Conservation (phyloP, 768 basidiomycete species). For the Xanthoconium stramineum region DNA sequence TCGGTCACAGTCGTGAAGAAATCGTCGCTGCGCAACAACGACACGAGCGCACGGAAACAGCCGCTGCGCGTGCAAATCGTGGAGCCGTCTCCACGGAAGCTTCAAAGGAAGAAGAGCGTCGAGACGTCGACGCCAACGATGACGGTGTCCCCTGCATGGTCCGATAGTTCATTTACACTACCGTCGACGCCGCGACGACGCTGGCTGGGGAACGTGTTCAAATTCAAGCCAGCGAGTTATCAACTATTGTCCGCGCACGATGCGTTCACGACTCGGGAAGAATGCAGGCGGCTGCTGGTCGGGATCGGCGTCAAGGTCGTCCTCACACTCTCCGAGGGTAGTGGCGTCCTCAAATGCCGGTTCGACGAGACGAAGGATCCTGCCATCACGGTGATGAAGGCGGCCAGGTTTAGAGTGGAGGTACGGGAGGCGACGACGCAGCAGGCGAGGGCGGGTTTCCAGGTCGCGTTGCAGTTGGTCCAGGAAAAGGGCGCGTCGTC, state of each 20-base stretch:
- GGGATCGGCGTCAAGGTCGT: slow-evolving; percentile 67
- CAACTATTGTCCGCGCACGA: slow-evolving; percentile 57
- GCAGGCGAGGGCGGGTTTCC: slow-evolving; percentile 45
- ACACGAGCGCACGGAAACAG: slow-evolving; percentile 12
- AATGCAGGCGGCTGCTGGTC: slow-evolving; percentile 71
- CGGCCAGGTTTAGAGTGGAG: slow-evolving; percentile 82
- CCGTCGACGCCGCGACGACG: slow-evolving; percentile 49
- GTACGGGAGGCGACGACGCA: slow-evolving; percentile 44
- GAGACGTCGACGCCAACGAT: slow-evolving; percentile 16
- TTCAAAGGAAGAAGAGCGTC: slow-evolving; percentile 28
- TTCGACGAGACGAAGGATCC: slow-evolving; percentile 64
- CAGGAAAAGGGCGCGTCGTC: slow-evolving; percentile 88
- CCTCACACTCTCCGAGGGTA: slow-evolving; percentile 59
- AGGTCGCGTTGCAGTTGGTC: slow-evolving; percentile 60
- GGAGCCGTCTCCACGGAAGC: slow-evolving; percentile 43
- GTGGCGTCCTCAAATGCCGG: slow-evolving; percentile 72
- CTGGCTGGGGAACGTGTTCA: slow-evolving; percentile 91
- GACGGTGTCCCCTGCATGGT: slow-evolving; percentile 40
- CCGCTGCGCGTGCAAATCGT: slow-evolving; percentile 49
- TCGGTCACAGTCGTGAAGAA: slow-evolving; percentile 34
- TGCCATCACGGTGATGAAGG: slow-evolving; percentile 47
- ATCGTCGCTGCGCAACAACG: slow-evolving; percentile 42
- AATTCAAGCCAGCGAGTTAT: slow-evolving; percentile 67
- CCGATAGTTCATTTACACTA: slow-evolving; percentile 44
- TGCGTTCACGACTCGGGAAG: slow-evolving; percentile 62